phyloP scores from a whole-genome alignment of 2,329 filamentous ascomycete species.

The Elsinoe arachidis region DNA sequence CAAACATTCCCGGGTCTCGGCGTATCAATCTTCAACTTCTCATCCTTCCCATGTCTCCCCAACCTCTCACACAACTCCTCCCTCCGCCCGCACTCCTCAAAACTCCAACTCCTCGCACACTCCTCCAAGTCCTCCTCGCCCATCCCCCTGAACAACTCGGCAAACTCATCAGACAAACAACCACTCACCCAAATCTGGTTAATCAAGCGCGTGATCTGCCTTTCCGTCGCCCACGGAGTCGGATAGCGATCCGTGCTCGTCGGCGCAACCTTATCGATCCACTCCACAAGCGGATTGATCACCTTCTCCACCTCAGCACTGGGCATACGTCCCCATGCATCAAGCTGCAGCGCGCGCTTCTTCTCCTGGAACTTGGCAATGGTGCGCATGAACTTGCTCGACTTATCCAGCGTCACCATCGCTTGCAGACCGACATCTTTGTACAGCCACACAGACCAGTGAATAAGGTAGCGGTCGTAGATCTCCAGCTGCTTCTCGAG shows the following conservation, averaged over 20 bases:
- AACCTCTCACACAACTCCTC: slow-evolving; percentile 44
- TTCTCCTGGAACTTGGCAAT: slow-evolving; percentile 47
- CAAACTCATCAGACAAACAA: slow-evolving; percentile 47
- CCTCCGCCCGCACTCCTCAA: slow-evolving; percentile 45
- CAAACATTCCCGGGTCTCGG: slow-evolving; percentile 8
- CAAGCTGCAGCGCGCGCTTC: slow-evolving; percentile 46
- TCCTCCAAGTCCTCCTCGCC: slow-evolving; percentile 44
- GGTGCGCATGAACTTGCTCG: slow-evolving; percentile 36
- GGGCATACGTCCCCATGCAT: slow-evolving; percentile 45
- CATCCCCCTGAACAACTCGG: slow-evolving; percentile 45
- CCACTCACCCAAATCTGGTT: slow-evolving; percentile 43
- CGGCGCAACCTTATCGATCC: slow-evolving; percentile 24
- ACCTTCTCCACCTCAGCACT: slow-evolving; percentile 36
- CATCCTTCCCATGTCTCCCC: slow-evolving; percentile 32
- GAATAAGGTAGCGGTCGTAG: slow-evolving; percentile 44
- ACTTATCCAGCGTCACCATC: slow-evolving; percentile 23
- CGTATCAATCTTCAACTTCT: slow-evolving; percentile 9
- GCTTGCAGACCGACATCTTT: slow-evolving; percentile 29
- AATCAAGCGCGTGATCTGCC: slow-evolving; percentile 32
- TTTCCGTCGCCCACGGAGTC: slow-evolving; percentile 25
- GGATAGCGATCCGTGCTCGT: slow-evolving; percentile 24
- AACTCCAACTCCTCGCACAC: slow-evolving; percentile 43
- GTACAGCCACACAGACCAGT: slow-evolving; percentile 46
- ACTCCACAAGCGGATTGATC: slow-evolving; percentile 30
- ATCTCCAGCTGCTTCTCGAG: slow-evolving; percentile 41